phyloP scores from a whole-genome alignment of 192 early-diverging fungal species.

The Geosiphon pyriformis region DNA sequence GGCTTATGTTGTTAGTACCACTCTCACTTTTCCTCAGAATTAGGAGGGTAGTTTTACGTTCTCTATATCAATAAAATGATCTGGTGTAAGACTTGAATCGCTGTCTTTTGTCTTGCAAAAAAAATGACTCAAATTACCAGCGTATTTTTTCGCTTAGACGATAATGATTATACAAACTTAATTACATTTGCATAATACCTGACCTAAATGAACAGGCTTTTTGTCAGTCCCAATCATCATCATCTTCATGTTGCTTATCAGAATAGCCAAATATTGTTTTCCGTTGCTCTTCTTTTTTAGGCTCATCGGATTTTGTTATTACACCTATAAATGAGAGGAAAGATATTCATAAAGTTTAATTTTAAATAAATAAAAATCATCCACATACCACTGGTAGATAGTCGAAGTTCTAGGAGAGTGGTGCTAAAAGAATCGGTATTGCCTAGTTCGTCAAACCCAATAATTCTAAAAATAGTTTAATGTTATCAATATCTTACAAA shows the following conservation, averaged over 20 bases:
- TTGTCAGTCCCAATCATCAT: slow-evolving; percentile 17
- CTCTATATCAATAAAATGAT: too few species aligned
- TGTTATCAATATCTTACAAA: neutral
- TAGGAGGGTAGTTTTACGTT: too few species aligned
- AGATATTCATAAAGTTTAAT: neutral
- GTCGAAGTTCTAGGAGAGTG: slow-evolving; percentile 63
- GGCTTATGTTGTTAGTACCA: too few species aligned
- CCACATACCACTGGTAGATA: slow-evolving; percentile 17
- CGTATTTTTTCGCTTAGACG: too few species aligned
- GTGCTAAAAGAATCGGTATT: slow-evolving; percentile 83
- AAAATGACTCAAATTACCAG: too few species aligned
- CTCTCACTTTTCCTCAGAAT: too few species aligned
- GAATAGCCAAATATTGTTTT: slow-evolving; percentile 19
- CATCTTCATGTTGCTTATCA: slow-evolving; percentile 3
- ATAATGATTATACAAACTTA: too few species aligned
- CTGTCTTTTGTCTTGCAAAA: too few species aligned
- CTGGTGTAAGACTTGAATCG: too few species aligned
- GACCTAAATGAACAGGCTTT: too few species aligned
- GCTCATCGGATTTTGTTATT: neutral
- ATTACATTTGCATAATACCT: too few species aligned
- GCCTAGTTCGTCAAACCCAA: slow-evolving; percentile 94
- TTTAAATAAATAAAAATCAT: neutral
- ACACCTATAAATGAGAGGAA: slow-evolving; percentile 11
- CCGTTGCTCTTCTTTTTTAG: slow-evolving; percentile 2
- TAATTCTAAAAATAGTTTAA: slow-evolving; percentile 41